Evolutionary conservation across 352 stramenopile species (phyloP), one percentile per base, ranked within the genome.

Genomic region (Pythium rishiriense): DNA sequence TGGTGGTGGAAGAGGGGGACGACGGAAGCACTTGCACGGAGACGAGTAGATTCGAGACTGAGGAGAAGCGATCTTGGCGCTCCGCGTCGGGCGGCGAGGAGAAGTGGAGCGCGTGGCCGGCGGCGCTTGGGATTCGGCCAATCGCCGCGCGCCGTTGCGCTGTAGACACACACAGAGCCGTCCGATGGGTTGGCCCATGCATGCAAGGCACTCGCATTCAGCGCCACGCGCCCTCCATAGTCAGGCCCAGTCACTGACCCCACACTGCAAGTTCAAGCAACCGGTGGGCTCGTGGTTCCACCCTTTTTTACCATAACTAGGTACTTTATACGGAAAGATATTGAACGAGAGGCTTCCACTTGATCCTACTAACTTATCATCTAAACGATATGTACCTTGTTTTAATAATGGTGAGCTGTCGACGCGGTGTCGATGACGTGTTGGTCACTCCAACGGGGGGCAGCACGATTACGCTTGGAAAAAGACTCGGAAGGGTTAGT

Each of bases 121-220:
- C 46, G 46, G 6, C 46, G 46, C 24, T 25, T 33, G 46, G 22
- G 46, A 35, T 22, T 21, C 26, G 46, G 46, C 46, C 46, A 53
- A 53, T 53, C 46, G 46, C 46, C 19, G n/a, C 19, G 42, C 42
- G 19, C 7, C 42, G 22, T 43, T 28, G 46, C 26, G 46, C 46
- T 6, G 21, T 37, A 53, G 46, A 53, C 46, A 53, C 46, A 53
- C 46, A n/a, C n/a, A n/a, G n/a, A n/a, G n/a, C n/a, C 2, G 21
- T 21, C 46, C 10, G 31, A 17, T 43, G 14, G 37, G 15, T 12
- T 43, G 37, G 37, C n/a, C n/a, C 37, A 21, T 43, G 37, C 37
- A 43, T 19, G 33, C 33, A 39, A 51, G 46, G 14, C 25, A 28
- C 25, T 14, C 46, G 46, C 46, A 53, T 53, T 25, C 46, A 53